phyloP scores from a whole-genome alignment of 139 green algal genomes.

The Chlamydomonas schloesseri region DNA sequence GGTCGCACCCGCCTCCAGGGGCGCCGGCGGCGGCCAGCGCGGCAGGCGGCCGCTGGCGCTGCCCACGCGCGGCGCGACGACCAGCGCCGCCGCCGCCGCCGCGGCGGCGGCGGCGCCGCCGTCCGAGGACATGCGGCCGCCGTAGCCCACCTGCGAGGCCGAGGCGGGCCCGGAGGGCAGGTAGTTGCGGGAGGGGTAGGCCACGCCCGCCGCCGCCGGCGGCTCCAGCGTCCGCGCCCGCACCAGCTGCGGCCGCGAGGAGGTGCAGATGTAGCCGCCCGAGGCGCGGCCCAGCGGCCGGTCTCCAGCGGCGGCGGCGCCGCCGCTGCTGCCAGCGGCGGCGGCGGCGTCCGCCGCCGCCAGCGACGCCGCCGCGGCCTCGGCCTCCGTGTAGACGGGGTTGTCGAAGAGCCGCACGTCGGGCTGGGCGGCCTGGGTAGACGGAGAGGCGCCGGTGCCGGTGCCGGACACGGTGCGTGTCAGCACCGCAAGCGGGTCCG shows the following conservation, averaged over 20 bases:
- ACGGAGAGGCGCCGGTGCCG: too few relatives aligned
- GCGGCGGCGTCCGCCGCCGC: not conserved
- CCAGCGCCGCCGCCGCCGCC: too few relatives aligned
- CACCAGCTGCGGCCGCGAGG: not conserved
- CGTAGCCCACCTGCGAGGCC: too few relatives aligned
- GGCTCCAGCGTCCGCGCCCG: not conserved
- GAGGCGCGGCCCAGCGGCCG: not conserved
- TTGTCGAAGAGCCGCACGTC: constrained; percentile 30
- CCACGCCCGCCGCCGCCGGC: not conserved
- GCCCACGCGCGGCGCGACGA: not conserved
- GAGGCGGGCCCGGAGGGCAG: not conserved
- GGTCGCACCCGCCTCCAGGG: too few relatives aligned
- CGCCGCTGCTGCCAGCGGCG: not conserved
- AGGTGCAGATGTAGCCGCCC: not conserved
- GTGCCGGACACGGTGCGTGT: not conserved
- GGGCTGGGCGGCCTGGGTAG: too few relatives aligned
- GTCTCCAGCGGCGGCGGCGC: not conserved
- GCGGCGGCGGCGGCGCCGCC: too few relatives aligned
- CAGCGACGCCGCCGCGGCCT: not conserved
- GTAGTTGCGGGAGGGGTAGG: not conserved
- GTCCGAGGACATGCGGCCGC: not conserved
- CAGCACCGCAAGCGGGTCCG: not conserved
- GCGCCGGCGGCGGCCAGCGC: too few relatives aligned
- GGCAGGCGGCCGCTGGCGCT: not conserved
- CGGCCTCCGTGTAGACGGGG: not conserved